Evolutionary conservation across 108 stramenopile species (phyloP).

Genomic region (Ochromonas danica): DNA sequence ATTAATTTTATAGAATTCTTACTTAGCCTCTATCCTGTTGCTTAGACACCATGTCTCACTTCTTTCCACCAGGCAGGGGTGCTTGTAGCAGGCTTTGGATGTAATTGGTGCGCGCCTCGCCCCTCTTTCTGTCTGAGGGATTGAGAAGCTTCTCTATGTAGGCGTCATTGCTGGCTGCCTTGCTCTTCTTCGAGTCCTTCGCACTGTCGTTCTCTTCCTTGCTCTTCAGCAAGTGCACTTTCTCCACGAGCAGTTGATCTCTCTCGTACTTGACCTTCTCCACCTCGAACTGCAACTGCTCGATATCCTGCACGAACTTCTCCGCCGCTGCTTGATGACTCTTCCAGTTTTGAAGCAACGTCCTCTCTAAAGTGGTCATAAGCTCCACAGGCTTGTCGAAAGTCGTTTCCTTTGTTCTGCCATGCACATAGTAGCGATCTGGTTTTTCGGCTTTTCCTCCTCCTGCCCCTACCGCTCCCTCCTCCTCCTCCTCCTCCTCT

Average conservation of each 20-base stretch:
- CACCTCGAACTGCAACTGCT: conserved; percentile 23
- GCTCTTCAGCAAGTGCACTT: too few species aligned
- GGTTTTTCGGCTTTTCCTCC: not conserved
- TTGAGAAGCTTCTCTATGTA: not conserved
- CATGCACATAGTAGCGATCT: conserved; percentile 18
- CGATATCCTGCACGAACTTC: not conserved
- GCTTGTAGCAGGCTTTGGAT: conserved; percentile 8
- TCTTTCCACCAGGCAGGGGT: not conserved
- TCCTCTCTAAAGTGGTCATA: conserved; percentile 7
- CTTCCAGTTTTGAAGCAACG: not conserved
- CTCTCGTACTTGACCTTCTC: conserved; percentile 26
- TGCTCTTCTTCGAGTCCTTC: not conserved
- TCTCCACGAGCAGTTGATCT: conserved; percentile 5
- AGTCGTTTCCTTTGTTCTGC: not conserved
- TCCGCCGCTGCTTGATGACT: conserved; percentile 24
- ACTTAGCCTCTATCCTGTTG: too few species aligned
- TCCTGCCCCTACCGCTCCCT: not conserved
- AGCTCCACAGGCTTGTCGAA: conserved; percentile 23
- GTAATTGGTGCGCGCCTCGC: conserved; percentile 11
- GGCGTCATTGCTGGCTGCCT: not conserved
- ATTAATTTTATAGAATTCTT: too few species aligned
- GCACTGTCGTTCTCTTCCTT: too few species aligned
- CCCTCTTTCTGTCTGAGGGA: not conserved
- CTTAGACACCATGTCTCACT: too few species aligned
- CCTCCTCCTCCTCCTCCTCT: not conserved